Base-by-base conservation (phyloP, 768 basidiomycete genomes). In the Cyathus striatus region DNA sequence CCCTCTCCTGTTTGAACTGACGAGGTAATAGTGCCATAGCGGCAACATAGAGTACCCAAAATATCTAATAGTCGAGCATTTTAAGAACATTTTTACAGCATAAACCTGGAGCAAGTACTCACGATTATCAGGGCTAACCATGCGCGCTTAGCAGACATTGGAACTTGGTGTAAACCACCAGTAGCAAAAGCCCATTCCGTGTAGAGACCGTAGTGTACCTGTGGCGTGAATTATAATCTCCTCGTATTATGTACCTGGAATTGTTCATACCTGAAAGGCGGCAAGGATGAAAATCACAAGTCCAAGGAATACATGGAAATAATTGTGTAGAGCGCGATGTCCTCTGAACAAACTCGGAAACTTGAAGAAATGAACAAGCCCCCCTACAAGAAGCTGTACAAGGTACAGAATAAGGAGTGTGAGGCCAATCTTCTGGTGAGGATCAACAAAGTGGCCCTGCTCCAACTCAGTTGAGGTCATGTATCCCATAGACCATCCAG, bases 371-470 rank as follows among this genome's bases (percentile, higher is more conserved):
- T 85, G 81, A 35, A 79, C 72, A 56, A 76, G 39, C 1, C 57
- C 43, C 17, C 82, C 81, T 21, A 79, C 47, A 2, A 63, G 3
- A 25, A 76, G 38, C 55, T 83, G 81, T 5, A 62, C 44, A 42
- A 75, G 41, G 55, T 83, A 83, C 6, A 85, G 59, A 35, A 75
- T 62, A 33, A 82, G 62, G 36, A 83, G 64, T 6, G 69, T 66
- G 32, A 77, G 54, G 12, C 81, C 81, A 27, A 70, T 63, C 56
- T 66, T 69, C 68, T 80, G 62, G 51, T 70, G 81, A 3, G 68
- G 60, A 49, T 78, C 73, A 37, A 58, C 50, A 37, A 69, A 67
- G 33, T 67, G 59, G 0, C 53, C 46, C n/a, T 56, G 41, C 5
- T 53, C 51, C 33, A 69, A 55, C 16, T 49, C n/a, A 10, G 50